Conservation (phyloP, 2,329 filamentous ascomycete genomes). For the Hypoxylon sp. region DNA sequence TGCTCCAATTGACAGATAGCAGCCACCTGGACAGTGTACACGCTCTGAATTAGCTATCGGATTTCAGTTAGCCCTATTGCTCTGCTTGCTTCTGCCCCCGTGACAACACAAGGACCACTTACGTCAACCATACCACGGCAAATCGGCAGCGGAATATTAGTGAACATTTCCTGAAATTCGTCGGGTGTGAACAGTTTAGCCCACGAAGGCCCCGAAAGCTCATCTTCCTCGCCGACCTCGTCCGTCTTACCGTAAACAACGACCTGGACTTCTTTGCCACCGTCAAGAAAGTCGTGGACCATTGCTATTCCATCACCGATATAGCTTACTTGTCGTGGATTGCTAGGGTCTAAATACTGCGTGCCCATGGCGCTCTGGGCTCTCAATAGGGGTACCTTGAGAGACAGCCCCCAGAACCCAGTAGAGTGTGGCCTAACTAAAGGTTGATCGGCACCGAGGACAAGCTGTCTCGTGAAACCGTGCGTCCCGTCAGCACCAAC, state of each 20-base stretch:
- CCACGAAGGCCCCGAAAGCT: slow-evolving; percentile 40
- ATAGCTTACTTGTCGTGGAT: slow-evolving; percentile 49
- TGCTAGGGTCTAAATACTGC: slow-evolving; percentile 47
- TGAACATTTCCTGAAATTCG: slow-evolving; percentile 53
- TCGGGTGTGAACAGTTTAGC: slow-evolving; percentile 52
- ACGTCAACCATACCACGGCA: slow-evolving; percentile 53
- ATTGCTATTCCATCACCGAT: slow-evolving; percentile 51
- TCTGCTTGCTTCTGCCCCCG: not conserved
- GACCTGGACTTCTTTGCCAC: slow-evolving; percentile 52
- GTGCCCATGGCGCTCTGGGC: slow-evolving; percentile 50
- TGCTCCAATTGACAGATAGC: slow-evolving; percentile 50
- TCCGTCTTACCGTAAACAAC: slow-evolving; percentile 41
- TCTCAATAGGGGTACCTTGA: slow-evolving; percentile 48
- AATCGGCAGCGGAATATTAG: slow-evolving; percentile 39
- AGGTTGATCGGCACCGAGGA: slow-evolving; percentile 47
- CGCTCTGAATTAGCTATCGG: slow-evolving; percentile 50
- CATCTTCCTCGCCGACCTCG: slow-evolving; percentile 26
- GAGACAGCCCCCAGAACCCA: slow-evolving; percentile 50
- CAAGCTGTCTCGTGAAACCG: slow-evolving; percentile 47
- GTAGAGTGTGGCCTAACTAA: slow-evolving; percentile 44
- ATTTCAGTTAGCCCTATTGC: slow-evolving; percentile 3
- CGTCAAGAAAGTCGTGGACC: slow-evolving; percentile 47
- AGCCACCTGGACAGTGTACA: slow-evolving; percentile 54
- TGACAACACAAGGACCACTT: slow-evolving; percentile 26
- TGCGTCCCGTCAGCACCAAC: slow-evolving; percentile 51